These are phyloP conservation scores for Penicillium riverlandense DNA, from an alignment of 495 filamentous ascomycete genomes.

Conservation along the genomic window DNA sequence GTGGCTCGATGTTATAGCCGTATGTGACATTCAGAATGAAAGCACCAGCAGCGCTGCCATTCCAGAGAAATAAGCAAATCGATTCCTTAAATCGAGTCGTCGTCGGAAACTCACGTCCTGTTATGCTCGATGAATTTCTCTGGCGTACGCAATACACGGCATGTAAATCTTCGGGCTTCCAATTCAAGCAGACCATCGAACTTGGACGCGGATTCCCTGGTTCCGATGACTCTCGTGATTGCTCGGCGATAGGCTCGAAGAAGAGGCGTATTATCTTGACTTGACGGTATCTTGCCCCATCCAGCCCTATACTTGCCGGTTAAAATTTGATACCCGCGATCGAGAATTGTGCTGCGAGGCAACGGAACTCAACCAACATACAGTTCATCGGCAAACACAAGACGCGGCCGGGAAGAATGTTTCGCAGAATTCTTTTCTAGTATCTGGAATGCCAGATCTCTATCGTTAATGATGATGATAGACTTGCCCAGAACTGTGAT, in stretches of 20 bases:
- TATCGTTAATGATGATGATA: constrained; percentile 42
- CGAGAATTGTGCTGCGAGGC: no score
- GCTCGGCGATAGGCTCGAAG: constrained; percentile 26
- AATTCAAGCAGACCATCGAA: constrained; percentile 24
- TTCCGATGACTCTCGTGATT: constrained; percentile 22
- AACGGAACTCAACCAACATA: constrained; percentile 4
- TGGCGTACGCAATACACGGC: constrained; percentile 24
- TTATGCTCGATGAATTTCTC: constrained; percentile 22
- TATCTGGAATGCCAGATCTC: constrained; percentile 29
- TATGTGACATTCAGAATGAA: constrained; percentile 43
- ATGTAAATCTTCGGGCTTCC: constrained; percentile 26
- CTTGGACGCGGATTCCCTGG: constrained; percentile 13
- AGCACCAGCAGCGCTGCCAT: constrained; percentile 27
- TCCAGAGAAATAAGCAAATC: neutral
- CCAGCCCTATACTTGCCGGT: neutral
- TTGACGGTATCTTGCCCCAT: constrained; percentile 18
- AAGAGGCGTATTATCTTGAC: constrained; percentile 21
- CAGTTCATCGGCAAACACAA: constrained; percentile 27
- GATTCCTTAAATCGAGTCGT: no score
- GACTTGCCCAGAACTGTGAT: constrained; percentile 39
- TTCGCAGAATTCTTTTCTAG: constrained; percentile 37
- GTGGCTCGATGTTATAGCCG: constrained; percentile 38
- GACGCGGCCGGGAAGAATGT: constrained; percentile 32
- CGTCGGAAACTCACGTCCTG: constrained; percentile 16
- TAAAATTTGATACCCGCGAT: no score